Evolutionary conservation across 164 flowering plant genomes (phyloP).

Genomic region (Umbilicus rupestris): DNA sequence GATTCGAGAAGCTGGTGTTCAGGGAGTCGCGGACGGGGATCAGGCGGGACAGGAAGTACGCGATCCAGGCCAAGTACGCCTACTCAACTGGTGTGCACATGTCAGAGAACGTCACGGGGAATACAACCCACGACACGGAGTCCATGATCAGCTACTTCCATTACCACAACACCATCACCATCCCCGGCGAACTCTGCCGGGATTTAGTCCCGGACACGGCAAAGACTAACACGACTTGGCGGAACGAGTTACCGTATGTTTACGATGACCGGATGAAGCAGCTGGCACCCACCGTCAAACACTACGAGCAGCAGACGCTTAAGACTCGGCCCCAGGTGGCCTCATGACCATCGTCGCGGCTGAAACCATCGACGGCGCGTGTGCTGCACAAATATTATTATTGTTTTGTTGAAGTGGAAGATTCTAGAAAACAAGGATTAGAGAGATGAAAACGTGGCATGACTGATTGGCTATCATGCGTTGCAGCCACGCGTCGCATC

Average conservation of each 20-base stretch:
- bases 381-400: too few species aligned
- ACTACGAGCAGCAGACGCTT: slow-evolving; percentile 34
- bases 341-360: neutral
- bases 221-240: slow-evolving; percentile 28
- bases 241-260: slow-evolving; percentile 44
- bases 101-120: slow-evolving; percentile 41
- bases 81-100: slow-evolving; percentile 44
- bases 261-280: slow-evolving; percentile 53
- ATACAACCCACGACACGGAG: slow-evolving; percentile 37
- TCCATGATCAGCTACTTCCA: slow-evolving; percentile 49
- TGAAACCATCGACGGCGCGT: neutral
- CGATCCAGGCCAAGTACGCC: slow-evolving; percentile 42
- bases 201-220: slow-evolving; percentile 30
- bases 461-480: too few species aligned
- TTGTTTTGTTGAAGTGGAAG: too few species aligned
- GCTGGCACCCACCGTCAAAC: slow-evolving; percentile 36
- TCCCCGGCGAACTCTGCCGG: slow-evolving; percentile 48
- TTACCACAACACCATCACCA: slow-evolving; percentile 54
- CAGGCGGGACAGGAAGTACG: slow-evolving; percentile 38
- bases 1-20: slow-evolving; percentile 47
- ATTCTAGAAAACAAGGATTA: too few species aligned
- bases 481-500: too few species aligned
- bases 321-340: slow-evolving; percentile 13
- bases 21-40: slow-evolving; percentile 33
- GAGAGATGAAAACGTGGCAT: too few species aligned